These are phyloP conservation scores for Hortiboletus flavorubellus DNA, from an alignment of 768 basidiomycete genomes.

Conservation along the genomic window DNA sequence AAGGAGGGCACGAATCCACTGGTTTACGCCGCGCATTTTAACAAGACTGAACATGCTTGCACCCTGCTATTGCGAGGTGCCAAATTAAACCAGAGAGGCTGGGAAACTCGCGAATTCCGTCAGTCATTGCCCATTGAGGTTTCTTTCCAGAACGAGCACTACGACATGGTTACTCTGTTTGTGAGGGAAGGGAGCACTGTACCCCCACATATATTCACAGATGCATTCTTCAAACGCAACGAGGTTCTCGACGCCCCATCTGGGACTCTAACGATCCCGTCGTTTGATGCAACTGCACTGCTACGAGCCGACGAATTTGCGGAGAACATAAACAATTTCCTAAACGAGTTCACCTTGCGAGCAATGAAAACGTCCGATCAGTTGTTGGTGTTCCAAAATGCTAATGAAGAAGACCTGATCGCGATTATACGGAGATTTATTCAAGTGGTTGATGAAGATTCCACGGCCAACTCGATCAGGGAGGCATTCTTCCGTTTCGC, in stretches of 20 bases:
- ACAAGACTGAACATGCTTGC: neutral
- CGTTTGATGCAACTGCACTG: neutral
- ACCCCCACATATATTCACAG: neutral
- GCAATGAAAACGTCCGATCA: neutral
- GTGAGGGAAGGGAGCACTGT: neutral
- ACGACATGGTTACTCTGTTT: neutral
- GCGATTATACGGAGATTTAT: neutral
- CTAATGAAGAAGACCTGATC: neutral
- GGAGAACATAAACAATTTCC: neutral
- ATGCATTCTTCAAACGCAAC: neutral
- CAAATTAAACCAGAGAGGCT: neutral
- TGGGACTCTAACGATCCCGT: neutral
- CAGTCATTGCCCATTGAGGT: neutral
- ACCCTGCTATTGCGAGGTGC: neutral
- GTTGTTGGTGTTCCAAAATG: neutral
- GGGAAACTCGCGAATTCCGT: neutral
- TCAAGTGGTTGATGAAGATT: neutral
- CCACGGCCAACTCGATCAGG: neutral
- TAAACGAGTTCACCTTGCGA: neutral
- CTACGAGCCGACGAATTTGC: neutral
- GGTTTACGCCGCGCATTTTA: slow-evolving; percentile 1
- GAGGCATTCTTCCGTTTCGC: neutral
- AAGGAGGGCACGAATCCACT: slow-evolving; percentile 5
- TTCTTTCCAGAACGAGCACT: neutral
- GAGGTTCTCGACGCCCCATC: too few relatives aligned